Evolutionary conservation across 1,139 yeast species (phyloP).

Genomic region (Barnettozyma hawaiiensis): DNA sequence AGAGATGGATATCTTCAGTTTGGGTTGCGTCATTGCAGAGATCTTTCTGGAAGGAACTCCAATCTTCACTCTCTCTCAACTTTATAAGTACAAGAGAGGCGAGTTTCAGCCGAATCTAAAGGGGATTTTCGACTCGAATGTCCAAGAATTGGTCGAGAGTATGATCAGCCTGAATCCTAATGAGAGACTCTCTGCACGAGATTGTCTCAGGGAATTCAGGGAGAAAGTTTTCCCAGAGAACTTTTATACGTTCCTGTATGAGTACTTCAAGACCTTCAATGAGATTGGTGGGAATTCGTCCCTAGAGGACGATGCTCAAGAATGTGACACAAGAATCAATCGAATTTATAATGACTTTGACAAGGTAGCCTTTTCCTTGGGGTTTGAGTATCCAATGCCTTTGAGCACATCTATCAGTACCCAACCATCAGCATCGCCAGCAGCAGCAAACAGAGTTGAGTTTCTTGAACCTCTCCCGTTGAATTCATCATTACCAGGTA

Average conservation of each 20-base stretch:
- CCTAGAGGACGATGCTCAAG: slow-evolving; percentile 30
- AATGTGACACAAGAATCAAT: slow-evolving; percentile 56
- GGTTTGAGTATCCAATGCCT: slow-evolving; percentile 33
- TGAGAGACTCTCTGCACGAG: slow-evolving; percentile 50
- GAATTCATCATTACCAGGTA: slow-evolving; percentile 46
- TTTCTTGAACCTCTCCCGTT: slow-evolving; percentile 31
- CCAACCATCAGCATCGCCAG: neutral
- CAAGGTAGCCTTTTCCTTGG: slow-evolving; percentile 43
- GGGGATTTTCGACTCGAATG: slow-evolving; percentile 44
- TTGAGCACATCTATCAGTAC: neutral
- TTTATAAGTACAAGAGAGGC: slow-evolving; percentile 72
- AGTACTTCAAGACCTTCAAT: slow-evolving; percentile 49
- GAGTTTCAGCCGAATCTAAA: slow-evolving; percentile 61
- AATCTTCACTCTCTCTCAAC: slow-evolving; percentile 76
- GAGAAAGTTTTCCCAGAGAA: slow-evolving; percentile 59
- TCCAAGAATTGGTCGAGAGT: slow-evolving; percentile 49
- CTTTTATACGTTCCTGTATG: slow-evolving; percentile 67
- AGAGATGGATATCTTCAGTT: slow-evolving; percentile 82
- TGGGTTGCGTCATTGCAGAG: slow-evolving; percentile 92
- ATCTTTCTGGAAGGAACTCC: slow-evolving; percentile 82
- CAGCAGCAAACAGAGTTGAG: neutral
- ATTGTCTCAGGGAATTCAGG: slow-evolving; percentile 46
- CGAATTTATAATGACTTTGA: slow-evolving; percentile 54
- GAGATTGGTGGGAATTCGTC: slow-evolving; percentile 26
- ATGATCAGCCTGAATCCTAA: slow-evolving; percentile 63